Evolutionary conservation across 192 early-diverging fungal species (phyloP).

Genomic region (Backusella macrospora): DNA sequence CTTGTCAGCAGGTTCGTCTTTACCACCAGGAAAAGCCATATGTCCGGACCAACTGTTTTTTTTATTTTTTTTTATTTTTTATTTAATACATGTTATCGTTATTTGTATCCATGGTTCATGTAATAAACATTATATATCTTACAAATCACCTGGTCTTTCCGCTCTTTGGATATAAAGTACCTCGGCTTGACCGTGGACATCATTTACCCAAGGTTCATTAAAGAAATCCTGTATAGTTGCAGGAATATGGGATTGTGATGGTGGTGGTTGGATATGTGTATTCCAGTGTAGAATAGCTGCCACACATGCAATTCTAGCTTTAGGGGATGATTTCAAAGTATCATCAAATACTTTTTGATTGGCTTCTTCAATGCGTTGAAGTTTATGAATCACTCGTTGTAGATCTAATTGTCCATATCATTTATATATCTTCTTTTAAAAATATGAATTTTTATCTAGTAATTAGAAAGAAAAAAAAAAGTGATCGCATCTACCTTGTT

Average conservation of each 20-base stretch:
- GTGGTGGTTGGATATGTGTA: neutral
- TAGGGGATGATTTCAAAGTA: neutral
- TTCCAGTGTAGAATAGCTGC: slow-evolving; percentile 25
- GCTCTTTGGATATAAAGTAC: slow-evolving; percentile 38
- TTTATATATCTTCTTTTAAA: too few species aligned
- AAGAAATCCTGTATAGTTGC: slow-evolving; percentile 21
- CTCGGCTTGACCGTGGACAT: slow-evolving; percentile 20
- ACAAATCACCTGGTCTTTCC: slow-evolving; percentile 28
- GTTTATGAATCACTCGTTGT: neutral
- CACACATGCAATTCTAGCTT: slow-evolving; percentile 23
- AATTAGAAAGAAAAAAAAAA: too few species aligned
- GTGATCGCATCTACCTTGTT: slow-evolving; percentile 11
- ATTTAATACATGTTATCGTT: neutral
- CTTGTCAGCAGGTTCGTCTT: slow-evolving; percentile 29
- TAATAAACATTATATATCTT: neutral
- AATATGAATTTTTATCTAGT: too few species aligned
- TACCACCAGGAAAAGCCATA: slow-evolving; percentile 39
- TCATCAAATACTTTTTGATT: neutral
- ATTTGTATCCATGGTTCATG: too few species aligned
- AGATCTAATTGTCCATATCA: neutral
- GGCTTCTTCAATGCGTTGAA: neutral
- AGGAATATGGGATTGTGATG: neutral
- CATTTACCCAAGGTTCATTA: slow-evolving; percentile 24
- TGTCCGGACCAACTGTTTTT: slow-evolving; percentile 35
- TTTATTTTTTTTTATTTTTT: neutral